phyloP scores from a whole-genome alignment of 164 flowering plant species.

The Pachysandra terminalis region DNA sequence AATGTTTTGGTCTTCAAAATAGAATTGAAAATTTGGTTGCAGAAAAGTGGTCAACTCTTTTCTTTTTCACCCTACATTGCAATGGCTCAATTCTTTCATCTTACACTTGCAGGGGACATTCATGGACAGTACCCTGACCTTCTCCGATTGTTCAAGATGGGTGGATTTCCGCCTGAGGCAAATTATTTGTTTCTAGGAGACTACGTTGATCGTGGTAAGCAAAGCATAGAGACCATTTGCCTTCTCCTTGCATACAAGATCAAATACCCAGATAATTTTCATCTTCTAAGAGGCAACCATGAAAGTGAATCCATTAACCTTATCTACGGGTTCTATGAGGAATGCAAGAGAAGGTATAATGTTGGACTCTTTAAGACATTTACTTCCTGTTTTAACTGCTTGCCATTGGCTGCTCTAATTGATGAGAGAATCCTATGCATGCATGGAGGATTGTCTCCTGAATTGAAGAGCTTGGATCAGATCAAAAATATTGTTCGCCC shows the following conservation, averaged over 20 bases:
- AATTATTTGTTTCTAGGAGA: slow-evolving; percentile 63
- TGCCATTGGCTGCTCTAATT: slow-evolving; percentile 63
- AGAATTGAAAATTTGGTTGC: too few relatives aligned
- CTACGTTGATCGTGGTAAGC: slow-evolving; percentile 72
- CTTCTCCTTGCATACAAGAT: slow-evolving; percentile 62
- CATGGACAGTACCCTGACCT: slow-evolving; percentile 67
- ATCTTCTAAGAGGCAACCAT: slow-evolving; percentile 65
- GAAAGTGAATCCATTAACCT: slow-evolving; percentile 63
- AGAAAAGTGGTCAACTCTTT: too few relatives aligned
- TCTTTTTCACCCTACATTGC: too few relatives aligned
- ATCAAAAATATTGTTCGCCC: slow-evolving; percentile 63
- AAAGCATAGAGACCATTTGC: slow-evolving; percentile 65
- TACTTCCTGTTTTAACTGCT: slow-evolving; percentile 58
- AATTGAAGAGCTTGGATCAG: slow-evolving; percentile 51
- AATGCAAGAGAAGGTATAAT: slow-evolving; percentile 63
- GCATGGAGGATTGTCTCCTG: slow-evolving; percentile 73
- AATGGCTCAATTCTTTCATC: background rate
- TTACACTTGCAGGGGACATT: slow-evolving; percentile 52
- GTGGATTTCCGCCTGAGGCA: slow-evolving; percentile 61
- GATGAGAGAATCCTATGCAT: slow-evolving; percentile 65
- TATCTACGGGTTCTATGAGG: slow-evolving; percentile 61
- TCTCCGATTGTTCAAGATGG: slow-evolving; percentile 56
- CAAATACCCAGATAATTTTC: slow-evolving; percentile 56
- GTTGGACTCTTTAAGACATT: slow-evolving; percentile 55
- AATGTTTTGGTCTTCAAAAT: too few relatives aligned